Evolutionary conservation across 129 eudicot genomes (phyloP), one percentile per base, ranked within the genome.

Genomic region (Pulicaria dysenterica): DNA sequence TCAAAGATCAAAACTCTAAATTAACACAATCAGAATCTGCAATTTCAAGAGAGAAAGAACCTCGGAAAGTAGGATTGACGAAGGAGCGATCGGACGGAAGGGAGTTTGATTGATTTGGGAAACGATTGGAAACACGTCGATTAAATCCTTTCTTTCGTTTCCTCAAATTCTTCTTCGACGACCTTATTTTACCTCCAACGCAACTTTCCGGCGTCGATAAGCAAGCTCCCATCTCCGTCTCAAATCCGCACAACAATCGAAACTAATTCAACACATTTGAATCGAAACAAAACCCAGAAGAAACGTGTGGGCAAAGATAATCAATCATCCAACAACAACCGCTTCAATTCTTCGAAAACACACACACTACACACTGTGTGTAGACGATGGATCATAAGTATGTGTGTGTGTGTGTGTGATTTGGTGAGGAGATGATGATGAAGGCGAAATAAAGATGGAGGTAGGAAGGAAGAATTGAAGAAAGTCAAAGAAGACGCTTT

Each of bases 221-320:
- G 64, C 98, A 93, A 49, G 77, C 89, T 55, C 98, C 98, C 98
- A 93, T 93, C 80, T 72, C 61, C 10, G 37, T 16, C 46, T 10
- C n/a, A 36, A n/a, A 56, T 56, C 16, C 8, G 36, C 57, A 58
- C 14, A 41, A 1, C n/a, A n/a, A 24, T 24, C 31, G 31, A 24
- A 74, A 74, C 13, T 54, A 54, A 24, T 54, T 70, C 45, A 58
- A 34, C 57, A 37, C 80, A 67, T 58, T 68, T 67, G 7, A 46
- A 74, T 59, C 24, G 10, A 59, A 58, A 8, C 46, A 59, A 12
- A 63, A 50, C 13, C 5, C 11, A 8, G 50, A 44, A 66, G 34
- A 76, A 69, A 67, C 69, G 77, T 77, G 77, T 59, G 64, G 24
- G 5, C 8, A 69, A 59, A 61, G 81, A 48, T 59, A 59, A 3